Conservation (phyloP, 108 stramenopile species). For the Cyclotella sp. region DNA sequence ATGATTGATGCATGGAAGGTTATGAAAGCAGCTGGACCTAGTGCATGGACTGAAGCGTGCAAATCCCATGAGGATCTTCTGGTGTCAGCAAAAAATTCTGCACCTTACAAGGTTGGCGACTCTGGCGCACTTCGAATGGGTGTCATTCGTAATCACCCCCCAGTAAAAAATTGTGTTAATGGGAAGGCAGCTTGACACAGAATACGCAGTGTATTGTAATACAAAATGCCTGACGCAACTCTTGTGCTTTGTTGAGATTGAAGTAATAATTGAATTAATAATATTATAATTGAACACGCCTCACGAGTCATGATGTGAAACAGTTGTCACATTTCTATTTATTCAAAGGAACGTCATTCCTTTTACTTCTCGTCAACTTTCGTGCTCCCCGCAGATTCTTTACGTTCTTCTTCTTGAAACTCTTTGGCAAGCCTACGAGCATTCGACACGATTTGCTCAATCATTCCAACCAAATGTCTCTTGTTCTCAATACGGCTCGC, state of each 20-base stretch:
- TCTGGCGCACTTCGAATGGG: neutral
- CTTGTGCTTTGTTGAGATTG: neutral
- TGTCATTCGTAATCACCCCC: slow-evolving; percentile 13
- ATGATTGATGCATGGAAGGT: slow-evolving; percentile 39
- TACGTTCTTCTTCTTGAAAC: slow-evolving; percentile 41
- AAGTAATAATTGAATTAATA: neutral
- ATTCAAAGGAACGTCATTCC: neutral
- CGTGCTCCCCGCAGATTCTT: slow-evolving; percentile 5
- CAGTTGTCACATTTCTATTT: neutral
- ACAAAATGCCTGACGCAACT: neutral
- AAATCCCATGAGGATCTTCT: slow-evolving; percentile 52
- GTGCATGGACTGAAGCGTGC: slow-evolving; percentile 44
- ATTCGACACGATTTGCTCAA: slow-evolving; percentile 75
- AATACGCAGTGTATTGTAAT: neutral
- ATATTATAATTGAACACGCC: too few relatives aligned
- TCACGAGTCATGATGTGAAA: too few relatives aligned
- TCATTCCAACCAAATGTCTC: slow-evolving; percentile 82
- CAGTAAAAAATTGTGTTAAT: slow-evolving; percentile 27
- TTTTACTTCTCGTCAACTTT: neutral
- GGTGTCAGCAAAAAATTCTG: slow-evolving; percentile 30
- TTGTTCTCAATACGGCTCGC: slow-evolving; percentile 90
- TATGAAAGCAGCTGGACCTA: slow-evolving; percentile 25
- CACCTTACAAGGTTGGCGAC: neutral
- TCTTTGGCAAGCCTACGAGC: slow-evolving; percentile 63
- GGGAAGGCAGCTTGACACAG: slow-evolving; percentile 11